phyloP scores from a whole-genome alignment of 371 early-diverging fungal genomes.

The Rhizopus arrhizus region DNA sequence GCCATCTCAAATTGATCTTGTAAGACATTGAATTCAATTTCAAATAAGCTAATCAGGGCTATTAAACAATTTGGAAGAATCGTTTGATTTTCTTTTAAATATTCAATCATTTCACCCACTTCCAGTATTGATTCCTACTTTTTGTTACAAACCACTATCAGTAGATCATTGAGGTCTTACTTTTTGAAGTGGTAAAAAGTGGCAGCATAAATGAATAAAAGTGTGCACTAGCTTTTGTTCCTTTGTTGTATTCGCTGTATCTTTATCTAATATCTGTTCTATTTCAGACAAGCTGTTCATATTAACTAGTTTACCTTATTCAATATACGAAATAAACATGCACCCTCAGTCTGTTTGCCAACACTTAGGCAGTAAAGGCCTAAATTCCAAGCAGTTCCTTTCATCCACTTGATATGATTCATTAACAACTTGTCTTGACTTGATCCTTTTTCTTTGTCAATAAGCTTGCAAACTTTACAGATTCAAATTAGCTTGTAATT shows the following conservation, averaged over 20 bases:
- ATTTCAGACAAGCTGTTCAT: background rate
- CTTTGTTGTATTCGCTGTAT: background rate
- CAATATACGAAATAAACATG: conserved; percentile 6
- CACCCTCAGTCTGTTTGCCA: conserved; percentile 14
- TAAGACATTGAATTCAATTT: conserved; percentile 9
- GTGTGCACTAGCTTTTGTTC: background rate
- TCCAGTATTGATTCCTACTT: background rate
- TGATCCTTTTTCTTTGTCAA: background rate
- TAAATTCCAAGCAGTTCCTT: conserved; percentile 17
- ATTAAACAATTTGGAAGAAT: background rate
- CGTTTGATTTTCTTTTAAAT: background rate
- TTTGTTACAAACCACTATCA: background rate
- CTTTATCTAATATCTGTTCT: background rate
- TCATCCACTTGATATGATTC: conserved; percentile 18
- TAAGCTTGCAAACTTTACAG: background rate
- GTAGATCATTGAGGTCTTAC: background rate
- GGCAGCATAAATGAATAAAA: background rate
- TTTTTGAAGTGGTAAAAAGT: background rate
- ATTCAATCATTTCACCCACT: background rate
- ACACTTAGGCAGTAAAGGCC: conserved; percentile 21
- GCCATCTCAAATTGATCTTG: conserved; percentile 15
- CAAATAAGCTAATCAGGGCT: conserved; percentile 7
- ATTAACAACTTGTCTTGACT: background rate
- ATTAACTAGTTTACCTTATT: conserved; percentile 5
- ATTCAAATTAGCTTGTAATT: too few species aligned